phyloP scores from a whole-genome alignment of 305 asterid genomes.

The Ajuga reptans region DNA sequence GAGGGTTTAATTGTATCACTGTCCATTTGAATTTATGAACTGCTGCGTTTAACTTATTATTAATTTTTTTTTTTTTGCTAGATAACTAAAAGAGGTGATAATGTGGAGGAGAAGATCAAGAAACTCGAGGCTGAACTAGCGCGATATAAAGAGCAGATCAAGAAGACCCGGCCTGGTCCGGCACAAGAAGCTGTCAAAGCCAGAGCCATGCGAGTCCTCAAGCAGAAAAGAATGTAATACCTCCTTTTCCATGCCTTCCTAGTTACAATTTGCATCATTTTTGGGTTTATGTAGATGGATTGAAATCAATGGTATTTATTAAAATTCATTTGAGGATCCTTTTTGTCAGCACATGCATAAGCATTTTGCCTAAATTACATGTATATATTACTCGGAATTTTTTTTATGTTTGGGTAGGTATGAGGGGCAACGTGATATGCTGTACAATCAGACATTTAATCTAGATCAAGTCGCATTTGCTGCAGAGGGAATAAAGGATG shows the following conservation, averaged over 20 bases:
- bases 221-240: slow-evolving; percentile 72
- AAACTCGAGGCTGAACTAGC: slow-evolving; percentile 74
- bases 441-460: slow-evolving; percentile 65
- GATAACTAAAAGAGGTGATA: slow-evolving; percentile 79
- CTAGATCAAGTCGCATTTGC: slow-evolving; percentile 75
- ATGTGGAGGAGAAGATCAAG: slow-evolving; percentile 76
- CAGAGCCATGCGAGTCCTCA: slow-evolving; percentile 79
- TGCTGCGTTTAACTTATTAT: background rate
- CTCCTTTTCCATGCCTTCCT: background rate
- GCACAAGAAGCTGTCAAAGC: slow-evolving; percentile 89
- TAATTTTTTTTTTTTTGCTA: slow-evolving; percentile 5
- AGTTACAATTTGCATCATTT: background rate
- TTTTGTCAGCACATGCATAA: background rate
- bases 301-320: background rate
- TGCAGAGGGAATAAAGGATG: slow-evolving; percentile 71
- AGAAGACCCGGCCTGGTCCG: slow-evolving; percentile 85
- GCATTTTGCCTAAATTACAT: background rate
- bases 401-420: slow-evolving; percentile 36
- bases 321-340: background rate
- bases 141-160: slow-evolving; percentile 67
- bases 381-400: slow-evolving; percentile 6
- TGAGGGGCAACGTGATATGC: slow-evolving; percentile 81
- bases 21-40: background rate
- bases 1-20: background rate
- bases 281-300: background rate